Conservation (phyloP, 2,329 filamentous ascomycete species). For the Chalara sp. region DNA sequence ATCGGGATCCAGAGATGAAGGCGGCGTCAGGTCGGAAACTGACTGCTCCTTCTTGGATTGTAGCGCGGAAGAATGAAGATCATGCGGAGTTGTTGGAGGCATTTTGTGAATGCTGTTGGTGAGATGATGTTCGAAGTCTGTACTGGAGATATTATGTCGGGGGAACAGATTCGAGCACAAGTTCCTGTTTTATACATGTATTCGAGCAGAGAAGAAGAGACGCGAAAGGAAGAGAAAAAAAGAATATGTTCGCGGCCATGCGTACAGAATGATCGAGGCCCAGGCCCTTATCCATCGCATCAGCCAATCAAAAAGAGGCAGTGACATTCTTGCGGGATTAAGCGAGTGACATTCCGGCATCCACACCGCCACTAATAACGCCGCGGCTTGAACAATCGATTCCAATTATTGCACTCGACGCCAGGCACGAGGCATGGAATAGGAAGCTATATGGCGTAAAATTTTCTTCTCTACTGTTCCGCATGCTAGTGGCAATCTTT, state of each 20-base stretch:
- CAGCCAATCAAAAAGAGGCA: not conserved
- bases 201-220: not conserved
- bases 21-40: not conserved
- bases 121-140: not conserved
- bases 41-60: not conserved
- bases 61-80: not conserved
- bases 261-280: too few relatives aligned
- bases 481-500: not conserved
- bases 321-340: not conserved
- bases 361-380: not conserved
- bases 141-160: not conserved
- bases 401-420: not conserved
- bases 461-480: not conserved
- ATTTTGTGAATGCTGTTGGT: not conserved
- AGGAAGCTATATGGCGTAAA: not conserved
- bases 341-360: not conserved
- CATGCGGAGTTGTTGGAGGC: not conserved
- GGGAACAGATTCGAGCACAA: not conserved
- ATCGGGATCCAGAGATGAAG: conserved; percentile 1
- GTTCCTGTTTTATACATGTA: not conserved
- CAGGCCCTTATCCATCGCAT: not conserved
- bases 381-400: not conserved
- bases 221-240: not conserved
- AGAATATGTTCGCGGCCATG: not conserved
- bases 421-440: not conserved